Percentiles rank a stretch among this genome's conserved stretches.
Evolutionary conservation across 371 early-diverging fungal species (phyloP).

Genomic region (Syncephalastrum sp.): DNA sequence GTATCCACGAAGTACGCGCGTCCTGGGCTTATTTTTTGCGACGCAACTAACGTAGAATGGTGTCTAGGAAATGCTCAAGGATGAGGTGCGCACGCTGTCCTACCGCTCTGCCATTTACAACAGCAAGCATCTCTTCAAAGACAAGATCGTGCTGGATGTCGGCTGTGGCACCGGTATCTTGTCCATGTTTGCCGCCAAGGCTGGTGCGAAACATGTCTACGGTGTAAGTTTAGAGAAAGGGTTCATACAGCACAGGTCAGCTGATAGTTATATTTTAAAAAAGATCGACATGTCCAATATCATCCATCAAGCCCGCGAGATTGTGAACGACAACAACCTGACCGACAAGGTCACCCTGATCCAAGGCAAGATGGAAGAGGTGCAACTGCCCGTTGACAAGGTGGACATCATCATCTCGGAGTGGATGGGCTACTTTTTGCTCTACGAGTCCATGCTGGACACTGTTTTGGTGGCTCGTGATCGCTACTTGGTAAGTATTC

Average conservation of each 20-base stretch:
- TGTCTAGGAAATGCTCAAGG: conserved; percentile 90
- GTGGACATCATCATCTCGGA: conserved; percentile 97
- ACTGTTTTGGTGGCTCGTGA: conserved; percentile 96
- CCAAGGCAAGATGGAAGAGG: conserved; percentile 96
- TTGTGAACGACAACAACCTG: conserved; percentile 87
- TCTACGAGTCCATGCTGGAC: conserved; percentile 98
- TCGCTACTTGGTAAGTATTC: conserved; percentile 71
- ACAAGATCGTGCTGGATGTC: conserved; percentile 96
- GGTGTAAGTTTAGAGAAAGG: conserved; percentile 57
- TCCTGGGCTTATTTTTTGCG: too few relatives aligned
- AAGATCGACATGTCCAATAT: conserved; percentile 96
- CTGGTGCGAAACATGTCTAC: conserved; percentile 90
- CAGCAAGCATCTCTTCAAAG: conserved; percentile 94
- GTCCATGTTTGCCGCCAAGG: conserved; percentile 93
- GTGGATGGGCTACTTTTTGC: conserved; percentile 99
- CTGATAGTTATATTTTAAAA: neutral
- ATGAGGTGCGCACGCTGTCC: conserved; percentile 91
- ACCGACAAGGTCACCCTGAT: conserved; percentile 82
- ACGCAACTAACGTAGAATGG: neutral
- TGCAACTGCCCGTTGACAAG: conserved; percentile 84
- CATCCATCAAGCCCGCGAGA: conserved; percentile 88
- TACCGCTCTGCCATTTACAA: conserved; percentile 92
- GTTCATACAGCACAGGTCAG: neutral
- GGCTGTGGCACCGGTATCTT: conserved; percentile 96
- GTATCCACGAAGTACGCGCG: conserved; percentile 53